A percentile compares a stretch with the other conserved stretches of the same genome.
These are phyloP conservation scores for Fraxinus cuspidata DNA, from an alignment of 257 asterid genomes.

Conservation along the genomic window DNA sequence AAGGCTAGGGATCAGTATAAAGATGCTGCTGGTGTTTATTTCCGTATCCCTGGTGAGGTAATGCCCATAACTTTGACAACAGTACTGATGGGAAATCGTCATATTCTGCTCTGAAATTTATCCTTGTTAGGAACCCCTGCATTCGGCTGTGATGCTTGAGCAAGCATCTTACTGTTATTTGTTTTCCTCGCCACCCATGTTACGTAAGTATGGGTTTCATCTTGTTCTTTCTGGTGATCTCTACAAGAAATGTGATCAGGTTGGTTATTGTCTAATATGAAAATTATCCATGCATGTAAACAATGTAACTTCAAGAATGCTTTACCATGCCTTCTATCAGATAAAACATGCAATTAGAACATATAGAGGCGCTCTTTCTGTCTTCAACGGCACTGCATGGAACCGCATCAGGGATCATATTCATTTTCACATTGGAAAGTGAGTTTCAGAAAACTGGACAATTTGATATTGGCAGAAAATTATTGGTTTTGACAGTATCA, in stretches of 20 bases:
- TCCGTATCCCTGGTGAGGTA: constrained; percentile 99
- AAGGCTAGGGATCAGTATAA: constrained; percentile 83
- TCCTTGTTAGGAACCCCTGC: constrained; percentile 70
- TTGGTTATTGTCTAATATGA: constrained; percentile 24
- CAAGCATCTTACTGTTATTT: constrained; percentile 98
- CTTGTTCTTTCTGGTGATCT: constrained; percentile 96
- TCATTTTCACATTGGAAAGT: constrained; percentile 97
- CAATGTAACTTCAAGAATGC: constrained; percentile 27
- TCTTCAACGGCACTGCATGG: constrained; percentile 88
- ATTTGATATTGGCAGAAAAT: constrained; percentile 1
- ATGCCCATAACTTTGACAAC: constrained; percentile 43
- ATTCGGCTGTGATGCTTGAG: constrained; percentile 96
- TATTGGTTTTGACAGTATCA: neutral
- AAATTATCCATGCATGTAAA: constrained; percentile 24
- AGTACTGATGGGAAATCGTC: constrained; percentile 24
- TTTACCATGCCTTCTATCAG: constrained; percentile 45
- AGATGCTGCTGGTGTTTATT: constrained; percentile 93
- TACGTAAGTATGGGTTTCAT: constrained; percentile 96
- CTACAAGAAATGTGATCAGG: constrained; percentile 97
- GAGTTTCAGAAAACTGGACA: constrained; percentile 34
- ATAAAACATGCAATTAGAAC: constrained; percentile 97
- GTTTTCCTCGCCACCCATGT: constrained; percentile 75
- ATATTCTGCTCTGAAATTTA: constrained; percentile 46
- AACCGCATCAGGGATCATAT: constrained; percentile 92
- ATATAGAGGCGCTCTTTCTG: constrained; percentile 83